These are phyloP conservation scores for Flaveria floridana DNA, from an alignment of 140 eudicot genomes.

Conservation along the genomic window DNA sequence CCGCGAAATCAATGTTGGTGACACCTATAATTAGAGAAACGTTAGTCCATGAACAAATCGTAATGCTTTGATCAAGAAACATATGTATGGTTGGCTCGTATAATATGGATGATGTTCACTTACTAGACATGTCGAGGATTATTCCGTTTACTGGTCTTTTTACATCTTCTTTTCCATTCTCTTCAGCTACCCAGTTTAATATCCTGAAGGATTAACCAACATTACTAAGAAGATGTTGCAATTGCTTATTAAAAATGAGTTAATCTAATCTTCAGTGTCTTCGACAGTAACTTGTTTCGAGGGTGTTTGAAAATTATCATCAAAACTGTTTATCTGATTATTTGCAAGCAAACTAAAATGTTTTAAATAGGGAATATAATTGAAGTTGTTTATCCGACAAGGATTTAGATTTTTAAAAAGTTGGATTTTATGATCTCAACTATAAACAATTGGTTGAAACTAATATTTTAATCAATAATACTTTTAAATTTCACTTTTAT, in stretches of 20 bases:
- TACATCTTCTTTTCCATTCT: constrained; percentile 34
- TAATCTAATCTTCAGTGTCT: neutral
- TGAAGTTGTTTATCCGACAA: no score
- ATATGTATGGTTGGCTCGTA: neutral
- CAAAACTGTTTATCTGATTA: no score
- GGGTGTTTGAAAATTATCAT: neutral
- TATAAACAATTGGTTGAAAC: no score
- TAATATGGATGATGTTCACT: constrained; percentile 19
- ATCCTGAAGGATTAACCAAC: constrained; percentile 39
- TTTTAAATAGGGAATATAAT: no score
- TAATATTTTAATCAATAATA: no score
- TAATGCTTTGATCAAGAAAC: constrained; percentile 1
- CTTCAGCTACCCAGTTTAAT: constrained; percentile 45
- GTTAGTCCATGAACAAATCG: neutral
- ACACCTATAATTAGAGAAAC: constrained; percentile 33
- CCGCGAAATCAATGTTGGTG: constrained; percentile 63
- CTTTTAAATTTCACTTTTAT: no score
- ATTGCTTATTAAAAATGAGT: neutral
- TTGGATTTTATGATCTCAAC: no score
- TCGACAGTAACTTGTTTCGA: neutral
- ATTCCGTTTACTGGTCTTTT: constrained; percentile 43
- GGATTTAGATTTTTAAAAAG: no score
- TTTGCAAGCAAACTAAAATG: no score
- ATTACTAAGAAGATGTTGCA: neutral
- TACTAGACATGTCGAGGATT: constrained; percentile 68